Conservation (phyloP, 208 protist species). For the Trypanosomatidae sp. region DNA sequence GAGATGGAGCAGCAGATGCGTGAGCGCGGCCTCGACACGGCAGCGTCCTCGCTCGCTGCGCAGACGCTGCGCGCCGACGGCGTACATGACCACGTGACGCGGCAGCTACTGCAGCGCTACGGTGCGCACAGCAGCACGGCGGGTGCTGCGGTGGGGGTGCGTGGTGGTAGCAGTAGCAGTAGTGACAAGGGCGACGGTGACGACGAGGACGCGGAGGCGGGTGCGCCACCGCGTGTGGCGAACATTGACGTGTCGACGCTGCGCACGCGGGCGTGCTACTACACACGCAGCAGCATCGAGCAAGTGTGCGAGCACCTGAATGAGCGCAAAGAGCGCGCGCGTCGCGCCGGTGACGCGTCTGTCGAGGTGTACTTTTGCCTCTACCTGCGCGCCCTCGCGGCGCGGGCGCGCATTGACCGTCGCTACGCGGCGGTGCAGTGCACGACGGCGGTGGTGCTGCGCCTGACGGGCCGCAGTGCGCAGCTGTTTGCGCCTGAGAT, state of each 20-base stretch:
- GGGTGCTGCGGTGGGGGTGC: too few species aligned
- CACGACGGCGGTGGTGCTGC: constrained; percentile 10
- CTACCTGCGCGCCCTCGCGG: constrained; percentile 52
- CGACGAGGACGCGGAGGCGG: not conserved
- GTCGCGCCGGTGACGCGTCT: constrained; percentile 35
- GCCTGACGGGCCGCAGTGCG: constrained; percentile 8
- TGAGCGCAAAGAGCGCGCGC: constrained; percentile 29
- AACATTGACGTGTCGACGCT: constrained; percentile 32
- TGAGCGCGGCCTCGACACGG: constrained; percentile 5
- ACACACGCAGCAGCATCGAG: constrained; percentile 30
- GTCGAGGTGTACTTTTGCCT: constrained; percentile 53
- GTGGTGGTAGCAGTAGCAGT: too few species aligned
- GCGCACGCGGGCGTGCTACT: constrained; percentile 17
- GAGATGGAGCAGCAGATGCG: constrained; percentile 58
- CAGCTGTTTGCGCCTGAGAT: constrained; percentile 28
- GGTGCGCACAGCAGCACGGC: too few species aligned
- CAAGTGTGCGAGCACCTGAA: constrained; percentile 40
- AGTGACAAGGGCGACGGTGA: too few species aligned
- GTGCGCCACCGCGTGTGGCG: not conserved
- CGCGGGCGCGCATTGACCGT: constrained; percentile 8
- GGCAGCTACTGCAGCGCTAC: not conserved
- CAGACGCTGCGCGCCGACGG: too few species aligned
- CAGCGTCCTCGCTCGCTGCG: too few species aligned
- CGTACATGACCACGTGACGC: too few species aligned
- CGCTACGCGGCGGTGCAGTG: constrained; percentile 4